These are phyloP conservation scores for Myriosclerotinia curreyana DNA, from an alignment of 2,329 filamentous ascomycete species.

Conservation along the genomic window DNA sequence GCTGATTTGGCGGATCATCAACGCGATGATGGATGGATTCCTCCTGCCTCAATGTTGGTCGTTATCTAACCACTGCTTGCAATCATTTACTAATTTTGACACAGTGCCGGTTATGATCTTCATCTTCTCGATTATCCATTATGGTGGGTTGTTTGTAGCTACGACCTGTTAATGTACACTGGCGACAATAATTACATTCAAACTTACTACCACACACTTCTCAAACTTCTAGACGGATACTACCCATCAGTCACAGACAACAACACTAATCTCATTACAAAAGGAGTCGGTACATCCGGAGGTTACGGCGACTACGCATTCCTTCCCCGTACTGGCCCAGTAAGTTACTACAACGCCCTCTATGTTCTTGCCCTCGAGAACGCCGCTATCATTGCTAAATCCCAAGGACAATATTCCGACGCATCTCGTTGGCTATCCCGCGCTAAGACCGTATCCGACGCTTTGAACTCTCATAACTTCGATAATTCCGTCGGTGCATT, in stretches of 20 bases:
- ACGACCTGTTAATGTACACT: conserved; percentile 50
- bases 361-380: conserved; percentile 47
- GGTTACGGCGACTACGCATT: conserved; percentile 53
- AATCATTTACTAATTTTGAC: neutral
- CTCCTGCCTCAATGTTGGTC: conserved; percentile 50
- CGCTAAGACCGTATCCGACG: conserved; percentile 40
- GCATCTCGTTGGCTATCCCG: conserved; percentile 44
- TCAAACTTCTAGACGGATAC: conserved; percentile 46
- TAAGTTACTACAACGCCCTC: conserved; percentile 53
- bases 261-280: conserved; percentile 44
- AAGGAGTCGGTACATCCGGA: conserved; percentile 39
- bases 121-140: conserved; percentile 52
- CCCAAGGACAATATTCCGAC: conserved; percentile 38
- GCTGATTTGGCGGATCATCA: conserved; percentile 51
- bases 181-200: conserved; percentile 45
- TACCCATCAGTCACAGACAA: conserved; percentile 46
- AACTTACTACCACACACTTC: conserved; percentile 44
- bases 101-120: conserved; percentile 47
- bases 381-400: conserved; percentile 45
- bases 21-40: conserved; percentile 52
- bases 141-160: conserved; percentile 51
- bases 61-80: too few species aligned
- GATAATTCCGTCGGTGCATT: conserved; percentile 46
- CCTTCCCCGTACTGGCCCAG: conserved; percentile 46
- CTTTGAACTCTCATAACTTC: conserved; percentile 42